These are phyloP conservation scores for Syzygium syzygioides DNA, from an alignment of 441 rosid species.

Conservation along the genomic window DNA sequence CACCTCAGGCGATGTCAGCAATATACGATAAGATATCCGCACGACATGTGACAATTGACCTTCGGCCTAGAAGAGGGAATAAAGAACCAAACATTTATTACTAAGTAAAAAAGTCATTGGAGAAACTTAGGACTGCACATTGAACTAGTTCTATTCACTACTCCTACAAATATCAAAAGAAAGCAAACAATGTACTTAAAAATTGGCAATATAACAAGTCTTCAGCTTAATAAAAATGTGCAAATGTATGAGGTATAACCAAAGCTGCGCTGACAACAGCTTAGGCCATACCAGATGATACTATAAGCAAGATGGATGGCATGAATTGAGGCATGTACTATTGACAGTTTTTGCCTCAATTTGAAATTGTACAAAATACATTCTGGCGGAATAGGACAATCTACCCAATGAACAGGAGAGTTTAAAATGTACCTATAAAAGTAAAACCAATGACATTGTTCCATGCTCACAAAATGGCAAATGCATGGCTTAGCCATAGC, in stretches of 20 bases:
- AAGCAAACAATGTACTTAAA: not conserved
- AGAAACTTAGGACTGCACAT: not conserved
- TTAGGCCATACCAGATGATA: not conserved
- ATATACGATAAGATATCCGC: conserved; percentile 67
- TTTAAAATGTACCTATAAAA: not conserved
- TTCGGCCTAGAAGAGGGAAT: conserved; percentile 31
- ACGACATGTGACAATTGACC: conserved; percentile 33
- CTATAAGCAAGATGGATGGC: not conserved
- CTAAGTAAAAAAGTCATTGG: not conserved
- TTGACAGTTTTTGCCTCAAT: not conserved
- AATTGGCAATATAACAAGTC: not conserved
- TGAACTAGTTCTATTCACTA: not conserved
- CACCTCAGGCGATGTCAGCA: conserved; percentile 48
- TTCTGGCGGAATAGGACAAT: not conserved
- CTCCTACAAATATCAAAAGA: not conserved
- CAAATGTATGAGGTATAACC: not conserved
- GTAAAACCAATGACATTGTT: not conserved
- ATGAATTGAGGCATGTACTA: not conserved
- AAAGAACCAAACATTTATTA: not conserved
- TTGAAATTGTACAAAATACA: not conserved
- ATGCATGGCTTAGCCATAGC: not conserved
- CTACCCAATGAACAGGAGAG: not conserved
- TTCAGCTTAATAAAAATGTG: not conserved
- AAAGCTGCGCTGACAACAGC: not conserved
- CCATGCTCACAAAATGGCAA: not conserved